Percentiles rank a stretch among this genome's conserved stretches.
Conservation (phyloP, 1,284 basidiomycete genomes). For the Heliocybe sulcata region DNA sequence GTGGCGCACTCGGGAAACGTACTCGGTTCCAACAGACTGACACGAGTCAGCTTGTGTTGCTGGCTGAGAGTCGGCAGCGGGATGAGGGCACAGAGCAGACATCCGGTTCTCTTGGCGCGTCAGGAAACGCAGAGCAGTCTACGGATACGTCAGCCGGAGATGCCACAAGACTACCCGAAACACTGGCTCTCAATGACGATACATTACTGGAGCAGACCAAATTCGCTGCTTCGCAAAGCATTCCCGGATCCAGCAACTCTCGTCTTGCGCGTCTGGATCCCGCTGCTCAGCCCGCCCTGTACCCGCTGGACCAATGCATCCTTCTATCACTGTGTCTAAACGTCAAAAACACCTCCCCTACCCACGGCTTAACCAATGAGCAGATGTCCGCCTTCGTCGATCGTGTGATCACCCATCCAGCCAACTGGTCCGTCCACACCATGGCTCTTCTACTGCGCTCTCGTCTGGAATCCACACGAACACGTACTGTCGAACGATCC, state of each 20-base stretch:
- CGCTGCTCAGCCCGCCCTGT: slow-evolving; percentile 75
- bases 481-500: slow-evolving; percentile 86
- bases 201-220: slow-evolving; percentile 92
- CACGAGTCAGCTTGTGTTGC: slow-evolving; percentile 86
- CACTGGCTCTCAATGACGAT: slow-evolving; percentile 88
- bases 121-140: slow-evolving; percentile 13
- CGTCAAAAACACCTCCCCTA: slow-evolving; percentile 81
- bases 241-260: slow-evolving; percentile 24
- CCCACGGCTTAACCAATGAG: slow-evolving; percentile 80
- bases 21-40: slow-evolving; percentile 92
- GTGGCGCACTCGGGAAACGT: slow-evolving; percentile 88
- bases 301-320: slow-evolving; percentile 89
- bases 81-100: slow-evolving; percentile 25
- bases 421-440: slow-evolving; percentile 92
- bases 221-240: slow-evolving; percentile 69
- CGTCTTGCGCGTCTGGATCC: slow-evolving; percentile 71
- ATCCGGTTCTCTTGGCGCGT: slow-evolving; percentile 6
- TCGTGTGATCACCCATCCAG: slow-evolving; percentile 80
- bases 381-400: slow-evolving; percentile 89
- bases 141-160: slow-evolving; percentile 3
- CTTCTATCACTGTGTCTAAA: slow-evolving; percentile 86
- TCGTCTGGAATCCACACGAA: slow-evolving; percentile 79
- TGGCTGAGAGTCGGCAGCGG: slow-evolving; percentile 74
- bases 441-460: slow-evolving; percentile 90
- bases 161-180: slow-evolving; percentile 56